A percentile compares a stretch with the other conserved stretches of the same genome.
Conservation (phyloP, 331 rosid genomes). For the Arachis monticola region DNA sequence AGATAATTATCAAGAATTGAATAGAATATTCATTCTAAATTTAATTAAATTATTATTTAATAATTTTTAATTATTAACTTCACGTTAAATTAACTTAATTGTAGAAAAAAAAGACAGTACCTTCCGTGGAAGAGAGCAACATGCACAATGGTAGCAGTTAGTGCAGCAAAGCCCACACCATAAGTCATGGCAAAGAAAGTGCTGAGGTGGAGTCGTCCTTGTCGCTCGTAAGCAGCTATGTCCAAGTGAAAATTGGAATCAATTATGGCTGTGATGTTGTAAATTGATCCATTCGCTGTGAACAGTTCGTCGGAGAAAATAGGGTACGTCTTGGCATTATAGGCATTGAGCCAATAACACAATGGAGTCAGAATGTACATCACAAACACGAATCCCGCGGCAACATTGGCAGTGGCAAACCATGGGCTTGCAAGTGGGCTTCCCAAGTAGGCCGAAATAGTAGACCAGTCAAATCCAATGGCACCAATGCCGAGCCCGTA, state of each 20-base stretch:
- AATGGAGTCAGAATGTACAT: conserved; percentile 78
- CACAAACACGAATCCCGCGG: conserved; percentile 65
- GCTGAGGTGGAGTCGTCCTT: conserved; percentile 71
- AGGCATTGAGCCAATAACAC: conserved; percentile 71
- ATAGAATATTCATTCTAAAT: too few relatives aligned
- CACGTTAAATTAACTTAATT: too few relatives aligned
- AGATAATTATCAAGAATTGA: too few relatives aligned
- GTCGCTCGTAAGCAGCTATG: conserved; percentile 54
- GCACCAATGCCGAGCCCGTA: conserved; percentile 73
- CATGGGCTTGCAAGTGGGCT: conserved; percentile 98
- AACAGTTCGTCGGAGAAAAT: conserved; percentile 66
- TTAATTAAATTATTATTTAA: too few relatives aligned
- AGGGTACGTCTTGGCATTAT: conserved; percentile 73
- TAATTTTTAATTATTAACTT: too few relatives aligned
- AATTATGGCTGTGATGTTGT: conserved; percentile 67
- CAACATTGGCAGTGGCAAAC: conserved; percentile 96
- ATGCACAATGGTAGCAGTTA: conserved; percentile 77
- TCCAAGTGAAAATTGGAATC: conserved; percentile 78
- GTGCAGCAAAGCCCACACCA: conserved; percentile 92
- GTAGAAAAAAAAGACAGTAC: conserved; percentile 24
- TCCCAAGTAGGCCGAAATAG: conserved; percentile 86
- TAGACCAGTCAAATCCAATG: conserved; percentile 86
- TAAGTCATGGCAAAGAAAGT: conserved; percentile 73
- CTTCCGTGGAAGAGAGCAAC: conserved; percentile 93
- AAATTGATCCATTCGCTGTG: conserved; percentile 54